Evolutionary conservation across 495 filamentous ascomycete genomes (phyloP), one percentile per base, ranked within the genome.

Genomic region (Penicillium canariense): DNA sequence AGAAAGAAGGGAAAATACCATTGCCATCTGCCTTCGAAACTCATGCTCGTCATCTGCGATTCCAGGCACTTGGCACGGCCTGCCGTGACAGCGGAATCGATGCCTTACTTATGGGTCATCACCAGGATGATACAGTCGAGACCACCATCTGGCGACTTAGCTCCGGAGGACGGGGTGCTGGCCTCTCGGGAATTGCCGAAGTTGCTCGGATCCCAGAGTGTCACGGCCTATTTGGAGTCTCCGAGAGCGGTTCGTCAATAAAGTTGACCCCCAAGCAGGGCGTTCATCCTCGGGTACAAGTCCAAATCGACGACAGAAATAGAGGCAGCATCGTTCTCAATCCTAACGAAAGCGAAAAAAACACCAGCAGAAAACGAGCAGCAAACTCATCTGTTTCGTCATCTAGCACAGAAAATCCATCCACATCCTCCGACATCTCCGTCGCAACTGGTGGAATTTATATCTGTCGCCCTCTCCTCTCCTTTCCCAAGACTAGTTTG

Each of bases 41-140:
- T 1, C 65, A 86, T 40, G 94, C 93, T 2, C 85, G 94, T 18
- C 78, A 68, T 27, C 76, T 88, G 5, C 83, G 94, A 5, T 97
- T 90, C 66, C 84, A 81, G 60, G 75, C 77, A 1, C 61, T 97
- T 5, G 91, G 86, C 4, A 55, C 42, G n/a, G 79, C 78, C 12
- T 93, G 88, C 64, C 62, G 62, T 17, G 60, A 73, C 1, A 35
- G 66, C 5, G 47, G 65, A 0, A 78, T 87, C 23, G 63, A 68
- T 20, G 75, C 81, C 2, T 56, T 96, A 3, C 70, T 96, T 2
- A 69, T 90, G 30, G 93, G 86, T 6, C 93, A 98, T 66, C 93
- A 97, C 68, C 75, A 80, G 56, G 87, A 91, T 63, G 91, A 97
- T 65, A 84, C 88, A 59, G 88, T 89, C 32, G 94, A 98, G 69